Evolutionary conservation across 1,284 basidiomycete genomes (phyloP).

Genomic region (Malassezia slooffiae): DNA sequence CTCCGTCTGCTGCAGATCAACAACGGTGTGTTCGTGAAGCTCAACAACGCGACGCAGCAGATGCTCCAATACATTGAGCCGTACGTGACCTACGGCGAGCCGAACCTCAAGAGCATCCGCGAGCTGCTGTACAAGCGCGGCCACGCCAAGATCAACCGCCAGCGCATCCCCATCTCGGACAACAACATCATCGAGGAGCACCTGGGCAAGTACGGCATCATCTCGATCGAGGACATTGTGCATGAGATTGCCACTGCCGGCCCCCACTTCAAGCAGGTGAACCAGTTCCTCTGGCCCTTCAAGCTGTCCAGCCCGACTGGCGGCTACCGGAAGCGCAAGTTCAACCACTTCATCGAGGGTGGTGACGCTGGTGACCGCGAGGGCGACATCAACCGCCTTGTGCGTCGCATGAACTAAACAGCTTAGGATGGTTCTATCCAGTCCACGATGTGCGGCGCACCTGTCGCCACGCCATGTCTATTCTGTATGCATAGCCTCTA

Average conservation of each 20-base stretch:
- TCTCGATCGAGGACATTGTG: conserved; percentile 90
- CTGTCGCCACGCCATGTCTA: too few relatives aligned
- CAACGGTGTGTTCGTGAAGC: conserved; percentile 97
- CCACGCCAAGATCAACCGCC: conserved; percentile 95
- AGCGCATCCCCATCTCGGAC: conserved; percentile 88
- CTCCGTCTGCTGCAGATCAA: conserved; percentile 98
- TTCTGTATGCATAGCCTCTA: background rate
- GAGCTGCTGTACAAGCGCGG: conserved; percentile 99
- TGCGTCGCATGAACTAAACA: conserved; percentile 67
- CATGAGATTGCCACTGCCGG: conserved; percentile 93
- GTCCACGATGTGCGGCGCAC: too few relatives aligned
- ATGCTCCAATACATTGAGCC: conserved; percentile 97
- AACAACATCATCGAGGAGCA: conserved; percentile 84
- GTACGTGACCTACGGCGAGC: conserved; percentile 78
- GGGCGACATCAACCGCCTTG: conserved; percentile 88
- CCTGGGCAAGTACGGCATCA: conserved; percentile 90
- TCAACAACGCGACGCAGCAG: conserved; percentile 88
- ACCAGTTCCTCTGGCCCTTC: conserved; percentile 89
- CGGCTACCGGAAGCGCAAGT: conserved; percentile 92
- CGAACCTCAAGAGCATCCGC: conserved; percentile 90
- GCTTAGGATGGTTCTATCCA: conserved; percentile 5
- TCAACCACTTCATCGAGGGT: conserved; percentile 56
- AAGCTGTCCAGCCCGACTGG: conserved; percentile 98
- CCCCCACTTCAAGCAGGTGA: conserved; percentile 95
- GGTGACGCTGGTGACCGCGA: conserved; percentile 90